Evolutionary conservation across 2,329 filamentous ascomycete genomes (phyloP).

Genomic region (Grosmannia serpens): DNA sequence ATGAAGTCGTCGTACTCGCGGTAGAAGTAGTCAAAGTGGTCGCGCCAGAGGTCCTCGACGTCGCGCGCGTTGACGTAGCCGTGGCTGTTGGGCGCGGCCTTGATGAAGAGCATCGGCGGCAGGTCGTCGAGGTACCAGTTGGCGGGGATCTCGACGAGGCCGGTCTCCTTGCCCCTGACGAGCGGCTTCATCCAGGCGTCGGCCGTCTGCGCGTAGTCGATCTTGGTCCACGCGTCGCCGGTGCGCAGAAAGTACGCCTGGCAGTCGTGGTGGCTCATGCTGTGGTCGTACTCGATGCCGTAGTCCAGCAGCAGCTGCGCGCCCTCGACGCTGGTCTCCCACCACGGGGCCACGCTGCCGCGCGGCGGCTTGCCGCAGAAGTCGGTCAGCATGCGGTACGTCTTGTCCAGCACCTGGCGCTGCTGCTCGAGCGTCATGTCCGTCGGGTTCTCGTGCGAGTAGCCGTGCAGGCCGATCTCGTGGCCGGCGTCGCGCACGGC

Average conservation of each 20-base stretch:
- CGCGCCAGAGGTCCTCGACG: constrained; percentile 51
- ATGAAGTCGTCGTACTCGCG: constrained; percentile 66
- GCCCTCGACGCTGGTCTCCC: constrained; percentile 60
- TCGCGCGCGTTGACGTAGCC: constrained; percentile 45
- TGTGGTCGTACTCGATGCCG: constrained; percentile 60
- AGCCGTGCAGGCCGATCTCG: constrained; percentile 34
- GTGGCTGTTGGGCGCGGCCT: constrained; percentile 52
- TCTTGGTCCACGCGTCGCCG: constrained; percentile 56
- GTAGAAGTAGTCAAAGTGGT: constrained; percentile 65
- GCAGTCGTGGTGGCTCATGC: constrained; percentile 54
- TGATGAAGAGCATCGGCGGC: constrained; percentile 64
- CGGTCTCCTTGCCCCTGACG: constrained; percentile 45
- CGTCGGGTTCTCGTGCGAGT: constrained; percentile 26
- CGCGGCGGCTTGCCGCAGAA: constrained; percentile 62
- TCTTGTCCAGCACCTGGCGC: constrained; percentile 62
- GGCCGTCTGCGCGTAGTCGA: constrained; percentile 52
- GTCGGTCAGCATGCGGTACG: constrained; percentile 57
- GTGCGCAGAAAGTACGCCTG: constrained; percentile 52
- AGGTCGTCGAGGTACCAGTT: constrained; percentile 55
- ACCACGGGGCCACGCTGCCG: constrained; percentile 63
- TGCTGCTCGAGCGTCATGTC: constrained; percentile 63
- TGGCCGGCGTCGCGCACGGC: constrained; percentile 34
- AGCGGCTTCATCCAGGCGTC: constrained; percentile 57
- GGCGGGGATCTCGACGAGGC: constrained; percentile 53
- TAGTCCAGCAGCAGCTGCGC: constrained; percentile 53